These are phyloP conservation scores for Xylaria telfairii DNA, from an alignment of 495 filamentous ascomycete species.

Conservation along the genomic window DNA sequence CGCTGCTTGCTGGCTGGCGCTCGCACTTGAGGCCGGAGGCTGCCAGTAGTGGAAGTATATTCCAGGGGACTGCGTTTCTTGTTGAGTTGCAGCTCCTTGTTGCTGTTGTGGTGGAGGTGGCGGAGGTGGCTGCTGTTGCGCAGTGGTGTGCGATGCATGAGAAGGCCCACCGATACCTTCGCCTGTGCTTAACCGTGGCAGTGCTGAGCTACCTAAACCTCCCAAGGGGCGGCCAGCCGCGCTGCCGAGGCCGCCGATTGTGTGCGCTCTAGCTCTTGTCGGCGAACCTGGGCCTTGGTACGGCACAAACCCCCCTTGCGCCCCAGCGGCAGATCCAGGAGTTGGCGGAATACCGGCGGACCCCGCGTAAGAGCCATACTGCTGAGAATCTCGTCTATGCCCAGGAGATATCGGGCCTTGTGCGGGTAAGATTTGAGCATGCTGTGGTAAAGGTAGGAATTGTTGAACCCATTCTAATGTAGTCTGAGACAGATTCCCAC, in stretches of 20 bases:
- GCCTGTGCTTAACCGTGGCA: constrained; percentile 40
- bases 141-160: constrained; percentile 20
- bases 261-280: constrained; percentile 47
- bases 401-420: constrained; percentile 54
- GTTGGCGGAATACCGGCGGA: constrained; percentile 52
- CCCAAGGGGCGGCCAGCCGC: constrained; percentile 36
- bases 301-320: constrained; percentile 41
- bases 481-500: constrained; percentile 60
- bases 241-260: constrained; percentile 42
- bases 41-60: constrained; percentile 95
- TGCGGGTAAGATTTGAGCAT: constrained; percentile 58
- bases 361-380: constrained; percentile 50
- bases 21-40: constrained; percentile 70
- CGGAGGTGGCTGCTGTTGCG: constrained; percentile 24
- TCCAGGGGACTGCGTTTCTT: constrained; percentile 67
- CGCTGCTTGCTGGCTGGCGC: constrained; percentile 65
- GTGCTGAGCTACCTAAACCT: constrained; percentile 37
- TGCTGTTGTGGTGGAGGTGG: constrained; percentile 40
- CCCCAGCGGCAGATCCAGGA: constrained; percentile 50
- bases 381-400: constrained; percentile 53
- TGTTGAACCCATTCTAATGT: constrained; percentile 80
- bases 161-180: constrained; percentile 31
- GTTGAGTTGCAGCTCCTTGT: constrained; percentile 48
- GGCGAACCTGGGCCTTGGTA: constrained; percentile 49
- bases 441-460: constrained; percentile 59